Evolutionary conservation across 305 asterid genomes (phyloP).

Genomic region (Fraxinus sp.): DNA sequence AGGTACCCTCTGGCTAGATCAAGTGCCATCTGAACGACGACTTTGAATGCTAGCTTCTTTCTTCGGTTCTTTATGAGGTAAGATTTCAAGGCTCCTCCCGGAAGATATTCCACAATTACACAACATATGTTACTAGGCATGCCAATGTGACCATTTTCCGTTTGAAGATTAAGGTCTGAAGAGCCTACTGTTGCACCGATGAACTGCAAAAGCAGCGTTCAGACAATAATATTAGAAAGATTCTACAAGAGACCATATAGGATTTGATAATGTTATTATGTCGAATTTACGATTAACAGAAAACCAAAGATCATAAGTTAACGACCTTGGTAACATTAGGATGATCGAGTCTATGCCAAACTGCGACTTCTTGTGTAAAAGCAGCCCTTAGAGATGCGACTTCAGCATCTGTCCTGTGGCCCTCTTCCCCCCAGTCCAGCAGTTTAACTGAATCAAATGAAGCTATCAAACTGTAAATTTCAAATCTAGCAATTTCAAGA

Average conservation of each 20-base stretch:
- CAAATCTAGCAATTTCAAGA: not conserved
- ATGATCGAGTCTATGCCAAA: constrained; percentile 89
- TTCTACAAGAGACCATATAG: not conserved
- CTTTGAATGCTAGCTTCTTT: constrained; percentile 74
- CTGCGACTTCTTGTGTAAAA: constrained; percentile 91
- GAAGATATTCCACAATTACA: constrained; percentile 82
- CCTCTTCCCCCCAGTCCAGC: constrained; percentile 96
- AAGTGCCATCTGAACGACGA: constrained; percentile 76
- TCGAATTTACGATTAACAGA: not conserved
- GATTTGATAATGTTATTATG: not conserved
- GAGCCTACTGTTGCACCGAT: constrained; percentile 90
- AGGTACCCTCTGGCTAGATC: constrained; percentile 86
- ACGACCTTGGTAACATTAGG: constrained; percentile 87
- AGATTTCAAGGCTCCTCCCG: constrained; percentile 79
- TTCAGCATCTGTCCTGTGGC: constrained; percentile 79
- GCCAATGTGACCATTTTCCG: constrained; percentile 63
- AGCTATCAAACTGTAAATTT: constrained; percentile 19
- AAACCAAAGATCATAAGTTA: not conserved
- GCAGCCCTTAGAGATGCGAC: constrained; percentile 72
- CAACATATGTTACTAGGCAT: constrained; percentile 88
- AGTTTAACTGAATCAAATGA: constrained; percentile 57
- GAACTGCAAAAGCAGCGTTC: constrained; percentile 46
- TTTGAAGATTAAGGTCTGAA: constrained; percentile 66
- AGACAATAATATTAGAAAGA: not conserved
- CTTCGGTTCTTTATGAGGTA: constrained; percentile 73